Base-by-base conservation (phyloP, 305 asterid species). In the Solanum chacoense region DNA sequence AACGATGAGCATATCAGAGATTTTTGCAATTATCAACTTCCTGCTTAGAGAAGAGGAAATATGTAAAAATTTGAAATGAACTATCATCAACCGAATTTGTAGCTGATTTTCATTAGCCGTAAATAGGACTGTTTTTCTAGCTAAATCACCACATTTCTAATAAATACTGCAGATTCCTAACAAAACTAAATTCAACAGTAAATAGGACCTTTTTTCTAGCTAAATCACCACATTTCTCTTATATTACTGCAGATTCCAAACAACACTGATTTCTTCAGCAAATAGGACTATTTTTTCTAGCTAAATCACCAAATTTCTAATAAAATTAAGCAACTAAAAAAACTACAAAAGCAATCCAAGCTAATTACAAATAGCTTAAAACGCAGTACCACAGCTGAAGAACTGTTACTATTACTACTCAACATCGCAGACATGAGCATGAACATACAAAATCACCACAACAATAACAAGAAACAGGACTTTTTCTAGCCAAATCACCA, bases 381-480 rank as follows among this genome's bases (percentile, higher is more conserved):
- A 31, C 79, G 35, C 59, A 67, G 59, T 83, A 86, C 32, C 78
- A 71, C 99, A 95, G 94, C 94, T 16, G 97, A 76, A 84, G 84
- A 92, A 85, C 93, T 31, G 78, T 84, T 86, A 32, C 76, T 89
- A 85, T 91, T 91, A 91, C 88, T 90, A 90, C 85, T 91, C 91
- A 91, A 93, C 50, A 94, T 79, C 87, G 93, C 92, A 87, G 95
- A 92, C 38, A 94, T 71, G 81, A 95, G 93, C 88, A 94, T 92
- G 65, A 94, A 86, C 63, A 93, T 94, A 87, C 95, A 96, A 89
- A 40, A 96, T 93, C 91, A 96, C 94, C 72, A 97, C 91, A 36
- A 94, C 95, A 22, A 94, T 65, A 31, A 91, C 94, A 13, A 94
- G 97, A 90, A 95, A 55, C 24, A 55, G 67, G 67, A 55, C 67